These are phyloP conservation scores for Tulasnella sp. DNA, from an alignment of 768 basidiomycete species.

Conservation along the genomic window DNA sequence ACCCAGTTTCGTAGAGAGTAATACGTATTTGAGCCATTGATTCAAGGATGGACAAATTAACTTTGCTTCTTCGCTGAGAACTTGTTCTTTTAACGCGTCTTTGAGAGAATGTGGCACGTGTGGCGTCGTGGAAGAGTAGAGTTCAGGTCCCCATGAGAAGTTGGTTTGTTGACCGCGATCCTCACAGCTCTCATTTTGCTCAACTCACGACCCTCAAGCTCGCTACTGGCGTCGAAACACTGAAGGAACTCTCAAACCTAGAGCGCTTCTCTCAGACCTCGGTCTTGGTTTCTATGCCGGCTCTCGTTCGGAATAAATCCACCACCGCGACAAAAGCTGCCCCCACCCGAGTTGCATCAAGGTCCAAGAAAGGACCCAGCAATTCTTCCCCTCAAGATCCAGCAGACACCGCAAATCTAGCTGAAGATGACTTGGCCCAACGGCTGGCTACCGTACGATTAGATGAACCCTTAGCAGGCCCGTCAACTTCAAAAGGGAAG, in stretches of 20 bases:
- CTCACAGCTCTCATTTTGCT: background rate
- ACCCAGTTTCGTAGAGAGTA: no score
- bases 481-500: background rate
- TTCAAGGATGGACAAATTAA: no score
- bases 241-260: background rate
- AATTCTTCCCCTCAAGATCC: background rate
- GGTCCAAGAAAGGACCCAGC: background rate
- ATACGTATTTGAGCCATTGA: no score
- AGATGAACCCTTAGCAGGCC: background rate
- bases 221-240: background rate
- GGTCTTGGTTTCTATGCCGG: background rate
- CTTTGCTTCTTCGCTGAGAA: no score
- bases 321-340: background rate
- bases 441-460: background rate
- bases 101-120: no score
- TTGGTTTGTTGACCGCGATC: background rate
- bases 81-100: no score
- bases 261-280: background rate
- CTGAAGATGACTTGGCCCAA: background rate
- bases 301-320: background rate
- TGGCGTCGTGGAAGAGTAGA: background rate
- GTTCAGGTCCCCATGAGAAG: background rate
- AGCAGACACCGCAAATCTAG: background rate
- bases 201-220: background rate
- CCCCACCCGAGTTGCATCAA: background rate